phyloP scores from a whole-genome alignment of 1,139 yeast species.

The Komagataea norvegica region DNA sequence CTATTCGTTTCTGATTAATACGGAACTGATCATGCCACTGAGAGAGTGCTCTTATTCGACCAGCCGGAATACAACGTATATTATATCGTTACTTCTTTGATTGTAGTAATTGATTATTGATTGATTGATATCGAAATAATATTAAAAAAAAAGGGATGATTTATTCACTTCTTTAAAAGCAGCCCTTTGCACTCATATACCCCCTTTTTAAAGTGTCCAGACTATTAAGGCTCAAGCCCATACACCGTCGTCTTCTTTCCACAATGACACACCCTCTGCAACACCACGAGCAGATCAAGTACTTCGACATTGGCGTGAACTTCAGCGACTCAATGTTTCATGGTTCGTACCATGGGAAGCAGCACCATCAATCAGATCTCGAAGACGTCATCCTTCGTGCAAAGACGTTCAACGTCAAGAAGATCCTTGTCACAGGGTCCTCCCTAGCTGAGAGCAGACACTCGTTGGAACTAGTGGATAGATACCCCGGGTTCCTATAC shows the following conservation, averaged over 20 bases:
- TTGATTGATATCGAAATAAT: not conserved
- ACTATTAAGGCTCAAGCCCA: too few relatives aligned
- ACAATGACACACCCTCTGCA: not conserved
- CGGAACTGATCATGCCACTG: not conserved
- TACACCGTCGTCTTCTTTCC: too few relatives aligned
- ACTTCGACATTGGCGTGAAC: constrained; percentile 62
- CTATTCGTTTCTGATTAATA: constrained; percentile 26
- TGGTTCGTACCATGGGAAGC: constrained; percentile 70
- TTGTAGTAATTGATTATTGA: not conserved
- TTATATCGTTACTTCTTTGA: not conserved
- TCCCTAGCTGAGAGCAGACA: constrained; percentile 56
- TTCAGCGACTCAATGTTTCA: constrained; percentile 85
- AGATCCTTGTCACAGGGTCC: constrained; percentile 81
- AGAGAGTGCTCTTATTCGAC: too few relatives aligned
- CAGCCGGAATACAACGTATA: too few relatives aligned
- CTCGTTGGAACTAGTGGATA: constrained; percentile 41
- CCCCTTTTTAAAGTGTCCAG: too few relatives aligned
- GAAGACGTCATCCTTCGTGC: constrained; percentile 65
- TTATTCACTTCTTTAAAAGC: too few relatives aligned
- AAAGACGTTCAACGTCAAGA: constrained; percentile 53
- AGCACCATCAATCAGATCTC: constrained; percentile 65
- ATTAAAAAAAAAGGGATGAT: too few relatives aligned
- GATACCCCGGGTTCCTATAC: constrained; percentile 36
- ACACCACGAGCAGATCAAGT: constrained; percentile 10
- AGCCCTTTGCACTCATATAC: too few relatives aligned